A percentile compares a stretch with the other conserved stretches of the same genome.
phyloP scores from a whole-genome alignment of 179 eudicot species.

The Camellia oleifera region DNA sequence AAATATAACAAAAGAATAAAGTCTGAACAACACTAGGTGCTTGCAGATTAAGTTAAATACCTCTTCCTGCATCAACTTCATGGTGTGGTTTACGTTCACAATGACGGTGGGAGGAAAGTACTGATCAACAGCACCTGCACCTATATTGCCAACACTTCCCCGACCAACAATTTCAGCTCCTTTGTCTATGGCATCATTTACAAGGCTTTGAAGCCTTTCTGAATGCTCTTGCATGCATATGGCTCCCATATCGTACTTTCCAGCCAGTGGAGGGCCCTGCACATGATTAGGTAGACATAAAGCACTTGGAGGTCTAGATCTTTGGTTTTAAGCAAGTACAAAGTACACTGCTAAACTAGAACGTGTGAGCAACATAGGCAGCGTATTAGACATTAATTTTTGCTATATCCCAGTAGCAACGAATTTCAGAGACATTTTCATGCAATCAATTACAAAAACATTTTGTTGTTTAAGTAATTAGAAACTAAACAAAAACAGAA shows the following conservation, averaged over 20 bases:
- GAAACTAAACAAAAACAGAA: too few relatives aligned
- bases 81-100: slow-evolving; percentile 79
- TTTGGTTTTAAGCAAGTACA: neutral
- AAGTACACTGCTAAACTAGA: neutral
- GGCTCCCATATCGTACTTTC: slow-evolving; percentile 98
- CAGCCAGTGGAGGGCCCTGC: slow-evolving; percentile 95
- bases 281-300: slow-evolving; percentile 17
- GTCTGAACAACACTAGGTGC: neutral
- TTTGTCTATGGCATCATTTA: slow-evolving; percentile 90
- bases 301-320: neutral
- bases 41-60: slow-evolving; percentile 28
- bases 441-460: too few relatives aligned
- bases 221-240: slow-evolving; percentile 98
- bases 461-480: too few relatives aligned
- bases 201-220: slow-evolving; percentile 88
- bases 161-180: slow-evolving; percentile 92
- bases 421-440: too few relatives aligned
- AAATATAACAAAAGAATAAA: neutral
- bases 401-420: neutral
- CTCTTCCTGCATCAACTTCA: slow-evolving; percentile 98
- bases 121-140: slow-evolving; percentile 95
- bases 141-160: slow-evolving; percentile 93
- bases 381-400: neutral
- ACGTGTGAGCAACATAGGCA: neutral
- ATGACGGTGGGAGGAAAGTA: slow-evolving; percentile 94